Conservation (phyloP, 2,329 filamentous ascomycete genomes). For the Cercospora sp. region DNA sequence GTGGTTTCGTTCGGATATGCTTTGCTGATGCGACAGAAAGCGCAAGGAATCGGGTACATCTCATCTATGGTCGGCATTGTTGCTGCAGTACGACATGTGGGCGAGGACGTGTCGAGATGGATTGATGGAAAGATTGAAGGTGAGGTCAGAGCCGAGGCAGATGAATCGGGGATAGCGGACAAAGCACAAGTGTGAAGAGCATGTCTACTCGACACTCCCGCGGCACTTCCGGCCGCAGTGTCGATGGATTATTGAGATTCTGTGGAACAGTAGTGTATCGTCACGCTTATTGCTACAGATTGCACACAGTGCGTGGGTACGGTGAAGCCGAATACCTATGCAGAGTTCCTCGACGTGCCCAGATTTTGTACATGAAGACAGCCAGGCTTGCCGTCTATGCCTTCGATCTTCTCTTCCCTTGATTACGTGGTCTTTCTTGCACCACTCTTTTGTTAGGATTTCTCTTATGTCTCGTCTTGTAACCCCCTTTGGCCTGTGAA, state of each 20-base stretch:
- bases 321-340: not conserved
- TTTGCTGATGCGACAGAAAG: constrained; percentile 60
- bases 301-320: not conserved
- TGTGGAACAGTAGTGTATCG: not conserved
- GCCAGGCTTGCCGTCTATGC: constrained; percentile 23
- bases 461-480: constrained; percentile 85
- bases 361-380: not conserved
- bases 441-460: constrained; percentile 94
- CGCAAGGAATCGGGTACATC: constrained; percentile 51
- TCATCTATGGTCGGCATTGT: constrained; percentile 28
- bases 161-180: not conserved
- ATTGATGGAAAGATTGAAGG: not conserved
- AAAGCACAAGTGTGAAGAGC: not conserved
- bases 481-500: constrained; percentile 70
- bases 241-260: not conserved
- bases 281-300: not conserved
- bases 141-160: constrained; percentile 13
- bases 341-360: not conserved
- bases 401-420: constrained; percentile 72
- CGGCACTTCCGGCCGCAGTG: not conserved
- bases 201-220: not conserved
- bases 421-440: constrained; percentile 77
- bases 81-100: not conserved
- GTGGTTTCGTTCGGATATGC: constrained; percentile 53
- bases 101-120: not conserved